phyloP scores from a whole-genome alignment of 768 basidiomycete genomes.

The Lactarius hatsudake region DNA sequence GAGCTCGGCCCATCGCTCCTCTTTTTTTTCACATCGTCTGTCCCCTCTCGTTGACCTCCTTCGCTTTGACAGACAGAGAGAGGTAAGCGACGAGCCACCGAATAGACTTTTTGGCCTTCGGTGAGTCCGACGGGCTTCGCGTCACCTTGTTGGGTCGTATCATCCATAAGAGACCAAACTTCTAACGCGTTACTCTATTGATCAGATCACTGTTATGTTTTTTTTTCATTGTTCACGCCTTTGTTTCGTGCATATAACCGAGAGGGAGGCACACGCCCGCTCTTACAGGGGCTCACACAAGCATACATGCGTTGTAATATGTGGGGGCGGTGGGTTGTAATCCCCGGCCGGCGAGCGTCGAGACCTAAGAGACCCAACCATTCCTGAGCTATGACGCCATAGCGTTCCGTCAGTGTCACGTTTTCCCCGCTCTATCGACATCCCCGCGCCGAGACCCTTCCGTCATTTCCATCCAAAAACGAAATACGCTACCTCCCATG shows the following conservation, averaged over 20 bases:
- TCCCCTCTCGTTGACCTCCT: not conserved
- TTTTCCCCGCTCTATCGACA: constrained; percentile 24
- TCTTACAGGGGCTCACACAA: constrained; percentile 4
- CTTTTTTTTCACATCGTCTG: constrained; percentile 8
- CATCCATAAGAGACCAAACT: constrained; percentile 10
- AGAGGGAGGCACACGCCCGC: not conserved
- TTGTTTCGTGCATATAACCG: not conserved
- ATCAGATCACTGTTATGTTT: constrained; percentile 1
- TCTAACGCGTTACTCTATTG: constrained; percentile 17
- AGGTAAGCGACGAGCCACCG: constrained; percentile 19
- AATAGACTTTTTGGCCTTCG: constrained; percentile 25
- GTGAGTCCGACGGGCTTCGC: not conserved
- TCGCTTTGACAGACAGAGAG: not conserved
- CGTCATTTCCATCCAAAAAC: not conserved
- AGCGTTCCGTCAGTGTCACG: not conserved
- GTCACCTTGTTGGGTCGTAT: constrained; percentile 8
- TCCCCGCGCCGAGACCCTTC: constrained; percentile 24
- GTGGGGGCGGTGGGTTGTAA: not conserved
- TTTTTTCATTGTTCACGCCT: not conserved
- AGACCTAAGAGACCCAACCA: not conserved
- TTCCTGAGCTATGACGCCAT: constrained; percentile 20
- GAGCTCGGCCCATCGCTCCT: not conserved
- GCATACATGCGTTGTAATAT: not conserved
- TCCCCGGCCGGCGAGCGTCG: not conserved
- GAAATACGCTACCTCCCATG: not conserved